Percentiles rank a stretch among this genome's conserved stretches.
Conservation (phyloP, 495 filamentous ascomycete species). For the Aspergillus cristatus region DNA sequence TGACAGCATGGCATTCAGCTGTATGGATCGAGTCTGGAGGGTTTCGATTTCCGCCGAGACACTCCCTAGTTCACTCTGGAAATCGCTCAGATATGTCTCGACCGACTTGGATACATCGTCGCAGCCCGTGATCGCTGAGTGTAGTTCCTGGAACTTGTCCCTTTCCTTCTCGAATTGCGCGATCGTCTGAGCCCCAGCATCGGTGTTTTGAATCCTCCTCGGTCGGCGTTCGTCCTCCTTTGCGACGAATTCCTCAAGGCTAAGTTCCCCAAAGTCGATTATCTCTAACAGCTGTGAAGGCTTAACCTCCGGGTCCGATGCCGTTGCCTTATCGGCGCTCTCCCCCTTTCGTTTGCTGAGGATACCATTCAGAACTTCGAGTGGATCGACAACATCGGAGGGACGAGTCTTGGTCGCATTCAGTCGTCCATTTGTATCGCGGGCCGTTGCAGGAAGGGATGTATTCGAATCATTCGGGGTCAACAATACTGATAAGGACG, state of each 20-base stretch:
- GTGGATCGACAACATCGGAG: conserved; percentile 55
- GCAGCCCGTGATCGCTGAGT: conserved; percentile 78
- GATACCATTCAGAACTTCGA: conserved; percentile 62
- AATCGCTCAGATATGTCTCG: conserved; percentile 81
- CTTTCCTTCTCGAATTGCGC: conserved; percentile 84
- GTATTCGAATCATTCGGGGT: conserved; percentile 60
- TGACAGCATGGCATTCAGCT: conserved; percentile 77
- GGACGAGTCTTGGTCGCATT: conserved; percentile 35
- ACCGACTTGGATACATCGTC: conserved; percentile 91
- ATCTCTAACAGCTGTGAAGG: conserved; percentile 45
- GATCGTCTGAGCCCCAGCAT: conserved; percentile 56
- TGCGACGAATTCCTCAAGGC: conserved; percentile 60
- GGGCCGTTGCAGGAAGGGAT: conserved; percentile 54
- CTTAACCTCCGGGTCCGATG: conserved; percentile 11
- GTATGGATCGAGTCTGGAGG: conserved; percentile 74
- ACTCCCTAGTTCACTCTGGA: conserved; percentile 80
- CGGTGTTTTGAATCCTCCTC: conserved; percentile 27
- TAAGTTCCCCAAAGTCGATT: conserved; percentile 72
- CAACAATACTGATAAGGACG: conserved; percentile 57
- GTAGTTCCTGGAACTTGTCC: conserved; percentile 83
- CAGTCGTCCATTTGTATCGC: conserved; percentile 58
- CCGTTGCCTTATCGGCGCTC: conserved; percentile 3
- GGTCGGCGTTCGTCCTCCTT: conserved; percentile 22
- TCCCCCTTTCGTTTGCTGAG: conserved; percentile 45
- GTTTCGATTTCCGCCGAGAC: conserved; percentile 95